Base-by-base conservation (phyloP, 1,139 yeast species). In the Arxiozyma telluris region DNA sequence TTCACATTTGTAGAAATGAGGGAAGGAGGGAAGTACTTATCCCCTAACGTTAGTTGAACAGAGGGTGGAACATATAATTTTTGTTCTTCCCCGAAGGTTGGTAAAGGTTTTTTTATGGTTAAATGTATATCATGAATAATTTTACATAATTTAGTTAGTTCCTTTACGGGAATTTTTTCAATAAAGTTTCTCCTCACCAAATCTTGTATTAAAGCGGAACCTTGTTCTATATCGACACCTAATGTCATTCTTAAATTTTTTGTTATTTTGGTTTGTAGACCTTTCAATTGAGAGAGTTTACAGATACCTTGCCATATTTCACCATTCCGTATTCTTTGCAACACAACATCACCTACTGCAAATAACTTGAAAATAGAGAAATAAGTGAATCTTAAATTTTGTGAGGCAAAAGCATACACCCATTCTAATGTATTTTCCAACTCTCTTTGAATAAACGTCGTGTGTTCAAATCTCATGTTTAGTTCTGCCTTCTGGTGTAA, bases 281-380 rank as follows among this genome's bases (percentile, higher is more conserved):
- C 54, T 30, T 54, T 54, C 3, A 55, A 50, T 25, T 63, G 57
- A 18, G 58, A 53, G 44, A 64, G 50, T 52, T 58, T 56, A 25
- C 55, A 57, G 17, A 66, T 62, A 21, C 59, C 59, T 25, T 57
- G 56, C 57, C 65, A 60, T 21, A 68, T 47, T 30, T 67, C 66
- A 23, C 64, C 66, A 43, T 64, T 66, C 44, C 59, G 59, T 46
- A 65, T 57, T 39, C 65, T 58, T 51, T 65, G 64, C 7, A 64
- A 54, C 17, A 68, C 59, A 18, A 65, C 66, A 54, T 68, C 72
- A 53, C 63, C 65, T 34, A 65, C 58, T 7, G 68, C 61, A 42
- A 65, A 55, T 58, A 66, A 57, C 50, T 68, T 67, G 57, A 68
- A 67, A 8, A 64, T 63, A 4, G 70, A 65, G 51, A 65, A 67